phyloP scores from a whole-genome alignment of 495 filamentous ascomycete species.

The Aspergillus ellipticus region DNA sequence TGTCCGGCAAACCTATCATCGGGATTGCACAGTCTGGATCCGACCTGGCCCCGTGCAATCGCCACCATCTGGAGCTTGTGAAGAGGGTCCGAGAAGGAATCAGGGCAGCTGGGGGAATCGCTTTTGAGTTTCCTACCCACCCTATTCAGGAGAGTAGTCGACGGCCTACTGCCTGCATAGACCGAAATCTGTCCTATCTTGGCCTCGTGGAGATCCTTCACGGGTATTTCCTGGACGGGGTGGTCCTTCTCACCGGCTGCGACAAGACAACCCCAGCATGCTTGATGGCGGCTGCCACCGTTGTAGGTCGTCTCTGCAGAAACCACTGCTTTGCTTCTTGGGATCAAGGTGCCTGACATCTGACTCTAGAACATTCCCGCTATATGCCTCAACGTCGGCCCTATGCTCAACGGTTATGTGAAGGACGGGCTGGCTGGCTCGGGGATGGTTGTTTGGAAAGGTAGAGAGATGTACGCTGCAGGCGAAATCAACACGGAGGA shows the following conservation, averaged over 20 bases:
- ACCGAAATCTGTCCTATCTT: neutral
- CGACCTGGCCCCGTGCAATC: neutral
- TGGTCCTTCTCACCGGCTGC: neutral
- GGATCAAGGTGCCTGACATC: neutral
- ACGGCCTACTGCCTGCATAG: neutral
- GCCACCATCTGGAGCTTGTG: neutral
- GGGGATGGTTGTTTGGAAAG: neutral
- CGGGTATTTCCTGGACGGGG: neutral
- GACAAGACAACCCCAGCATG: neutral
- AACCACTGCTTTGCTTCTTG: neutral
- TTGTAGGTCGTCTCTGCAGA: neutral
- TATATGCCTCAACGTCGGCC: neutral
- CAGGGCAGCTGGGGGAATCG: neutral
- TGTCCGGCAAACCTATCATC: neutral
- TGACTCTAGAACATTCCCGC: neutral
- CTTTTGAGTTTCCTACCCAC: neutral
- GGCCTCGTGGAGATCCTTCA: neutral
- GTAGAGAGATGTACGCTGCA: neutral
- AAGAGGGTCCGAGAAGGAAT: neutral
- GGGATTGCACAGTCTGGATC: neutral
- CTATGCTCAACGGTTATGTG: neutral
- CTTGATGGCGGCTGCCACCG: neutral
- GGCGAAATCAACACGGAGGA: constrained; percentile 43
- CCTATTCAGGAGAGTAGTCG: neutral
- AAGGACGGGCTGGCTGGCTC: neutral